Base-by-base conservation (phyloP, 2,329 filamentous ascomycete species). In the Orbilia brochopaga region DNA sequence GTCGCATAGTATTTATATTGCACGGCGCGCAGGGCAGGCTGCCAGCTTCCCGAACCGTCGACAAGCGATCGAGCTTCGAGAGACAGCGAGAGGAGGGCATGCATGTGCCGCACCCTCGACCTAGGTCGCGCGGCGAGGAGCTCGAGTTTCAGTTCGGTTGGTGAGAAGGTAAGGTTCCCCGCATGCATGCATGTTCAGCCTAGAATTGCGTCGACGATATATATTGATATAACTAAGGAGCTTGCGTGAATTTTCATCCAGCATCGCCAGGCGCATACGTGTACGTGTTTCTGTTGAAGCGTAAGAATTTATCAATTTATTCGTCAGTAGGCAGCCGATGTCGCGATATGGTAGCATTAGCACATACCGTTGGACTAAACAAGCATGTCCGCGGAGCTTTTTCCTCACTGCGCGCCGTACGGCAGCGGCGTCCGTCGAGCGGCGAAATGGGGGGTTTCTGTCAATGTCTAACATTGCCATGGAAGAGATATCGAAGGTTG, bases 271-370 rank as follows among this genome's bases (percentile, higher is more conserved):
- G n/a, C 13, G 6, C 11, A 15, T 30, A 42, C 24, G 13, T 17
- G 44, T 44, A 35, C 2, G 40, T 61, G 44, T 32, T 15, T 52
- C 44, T 15, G 5, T 42, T 10, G n/a, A n/a, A n/a, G n/a, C 19
- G 48, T 40, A 32, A 8, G 8, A 32, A 32, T 32, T 32, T 8
- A 8, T 32, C 4, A 32, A 4, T 32, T 3, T 32, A 32, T 32
- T 3, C 27, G 27, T 32, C 27, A 32, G 46, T 48, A 59, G 48
- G 54, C n/a, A 50, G 32, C 46, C 55, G 59, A 60, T 64, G 66
- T 70, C 59, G 66, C 59, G 66, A 64, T 64, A 56, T 51, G 56
- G 66, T 70, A 70, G 51, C 66, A 32, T 50, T 64, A 64, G 42
- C 50, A 70, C 66, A 53, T 46, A 30, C 19, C 1, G 23, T 23